Percentiles rank a stretch among this genome's conserved stretches.
Conservation (phyloP, 441 rosid genomes). For the Geranium incanum region DNA sequence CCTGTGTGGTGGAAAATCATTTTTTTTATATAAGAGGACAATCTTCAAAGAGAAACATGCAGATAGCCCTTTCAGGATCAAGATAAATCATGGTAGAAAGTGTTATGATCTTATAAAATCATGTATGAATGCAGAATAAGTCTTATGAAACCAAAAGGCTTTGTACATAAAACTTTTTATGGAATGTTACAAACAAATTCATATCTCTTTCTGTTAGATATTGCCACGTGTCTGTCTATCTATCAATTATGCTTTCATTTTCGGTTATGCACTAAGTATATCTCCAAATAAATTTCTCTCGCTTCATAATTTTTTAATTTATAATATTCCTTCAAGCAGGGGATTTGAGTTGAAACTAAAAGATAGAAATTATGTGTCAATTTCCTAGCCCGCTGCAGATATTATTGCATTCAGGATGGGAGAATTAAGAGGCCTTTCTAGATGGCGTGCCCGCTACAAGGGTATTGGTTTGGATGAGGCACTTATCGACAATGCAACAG, state of each 20-base stretch:
- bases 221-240: neutral
- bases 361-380: conserved; percentile 23
- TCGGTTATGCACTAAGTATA: neutral
- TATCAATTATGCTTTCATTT: neutral
- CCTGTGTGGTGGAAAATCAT: no score
- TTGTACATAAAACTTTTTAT: neutral
- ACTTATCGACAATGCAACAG: conserved; percentile 60
- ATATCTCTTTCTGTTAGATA: neutral
- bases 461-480: conserved; percentile 80
- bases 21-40: no score
- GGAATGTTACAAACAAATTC: neutral
- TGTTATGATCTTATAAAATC: neutral
- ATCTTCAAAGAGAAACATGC: no score
- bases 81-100: no score
- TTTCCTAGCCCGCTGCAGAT: conserved; percentile 92
- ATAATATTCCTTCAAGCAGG: conserved; percentile 18
- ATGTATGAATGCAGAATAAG: neutral
- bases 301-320: conserved; percentile 20
- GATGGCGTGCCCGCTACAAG: conserved; percentile 80
- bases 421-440: conserved; percentile 83
- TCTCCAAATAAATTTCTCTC: neutral
- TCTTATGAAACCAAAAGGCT: neutral
- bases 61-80: neutral
- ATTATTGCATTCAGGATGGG: conserved; percentile 90
- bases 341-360: conserved; percentile 30